phyloP scores from a whole-genome alignment of 306 rosid species.

The barrel medic (Medicago truncatula) region DNA sequence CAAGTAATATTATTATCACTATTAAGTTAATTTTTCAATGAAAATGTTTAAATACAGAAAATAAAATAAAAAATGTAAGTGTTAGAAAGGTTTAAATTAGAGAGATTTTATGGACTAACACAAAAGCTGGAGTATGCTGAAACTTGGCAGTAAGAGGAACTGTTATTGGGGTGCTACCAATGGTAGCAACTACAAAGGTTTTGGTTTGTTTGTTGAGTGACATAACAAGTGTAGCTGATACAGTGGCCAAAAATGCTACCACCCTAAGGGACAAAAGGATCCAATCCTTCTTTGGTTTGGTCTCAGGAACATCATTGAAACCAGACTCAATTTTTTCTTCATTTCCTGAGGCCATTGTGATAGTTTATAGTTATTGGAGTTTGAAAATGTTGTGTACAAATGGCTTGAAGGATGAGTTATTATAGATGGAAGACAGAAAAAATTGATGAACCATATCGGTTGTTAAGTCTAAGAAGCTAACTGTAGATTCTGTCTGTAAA shows the following conservation, averaged over 20 bases:
- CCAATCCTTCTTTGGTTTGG: conserved; percentile 46
- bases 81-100: not conserved
- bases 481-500: conserved; percentile 10
- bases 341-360: conserved; percentile 59
- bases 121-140: conserved; percentile 77
- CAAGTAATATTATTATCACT: not conserved
- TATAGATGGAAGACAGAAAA: conserved; percentile 37
- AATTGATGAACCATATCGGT: conserved; percentile 33
- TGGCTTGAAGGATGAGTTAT: not conserved
- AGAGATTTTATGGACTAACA: conserved; percentile 52
- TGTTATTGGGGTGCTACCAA: conserved; percentile 65
- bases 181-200: conserved; percentile 67
- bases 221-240: conserved; percentile 80
- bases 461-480: conserved; percentile 56
- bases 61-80: too few species aligned
- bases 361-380: not conserved
- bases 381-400: conserved; percentile 14
- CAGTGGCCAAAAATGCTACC: conserved; percentile 64
- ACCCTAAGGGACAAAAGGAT: conserved; percentile 55
- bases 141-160: conserved; percentile 67
- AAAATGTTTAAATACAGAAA: not conserved
- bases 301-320: conserved; percentile 3
- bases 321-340: conserved; percentile 46
- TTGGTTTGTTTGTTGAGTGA: conserved; percentile 72
- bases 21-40: not conserved